Percentiles rank a stretch among this genome's conserved stretches.
phyloP scores from a whole-genome alignment of 192 early-diverging fungal species.

The Coemansia sp. region DNA sequence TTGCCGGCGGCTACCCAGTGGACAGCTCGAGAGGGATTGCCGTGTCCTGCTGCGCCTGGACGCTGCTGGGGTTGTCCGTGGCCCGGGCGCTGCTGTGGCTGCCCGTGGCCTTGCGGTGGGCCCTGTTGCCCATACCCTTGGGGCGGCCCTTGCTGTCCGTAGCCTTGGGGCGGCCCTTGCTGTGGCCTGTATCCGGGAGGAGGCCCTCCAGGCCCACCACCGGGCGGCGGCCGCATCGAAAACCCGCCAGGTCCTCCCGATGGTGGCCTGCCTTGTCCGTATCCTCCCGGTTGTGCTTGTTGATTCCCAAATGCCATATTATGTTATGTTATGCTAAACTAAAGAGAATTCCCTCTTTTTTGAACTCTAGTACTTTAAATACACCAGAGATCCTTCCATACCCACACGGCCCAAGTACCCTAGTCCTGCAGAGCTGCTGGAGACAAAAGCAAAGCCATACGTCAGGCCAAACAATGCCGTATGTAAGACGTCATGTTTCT shows the following conservation, averaged over 20 bases:
- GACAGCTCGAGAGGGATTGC: no score
- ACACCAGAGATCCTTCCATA: constrained; percentile 2
- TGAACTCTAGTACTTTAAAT: no score
- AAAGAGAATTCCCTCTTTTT: no score
- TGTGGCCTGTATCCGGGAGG: neutral
- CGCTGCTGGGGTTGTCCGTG: constrained; percentile 4
- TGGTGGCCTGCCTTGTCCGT: constrained; percentile 2
- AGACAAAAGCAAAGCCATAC: no score
- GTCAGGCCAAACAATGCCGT: no score
- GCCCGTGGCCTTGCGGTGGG: constrained; percentile 4
- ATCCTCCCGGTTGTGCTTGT: constrained; percentile 16
- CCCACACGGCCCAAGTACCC: no score
- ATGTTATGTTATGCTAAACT: no score
- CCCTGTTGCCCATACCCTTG: neutral
- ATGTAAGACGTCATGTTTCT: no score
- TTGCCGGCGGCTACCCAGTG: constrained; percentile 40
- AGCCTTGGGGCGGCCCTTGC: constrained; percentile 3
- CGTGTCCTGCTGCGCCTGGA: no score
- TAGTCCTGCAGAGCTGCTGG: no score
- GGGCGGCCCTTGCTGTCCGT: constrained; percentile 9
- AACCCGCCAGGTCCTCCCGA: constrained; percentile 1
- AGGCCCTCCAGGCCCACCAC: neutral
- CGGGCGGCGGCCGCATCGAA: constrained; percentile 2
- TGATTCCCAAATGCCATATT: constrained; percentile 19
- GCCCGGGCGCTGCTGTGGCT: constrained; percentile 4